A percentile compares a stretch with the other conserved stretches of the same genome.
These are phyloP conservation scores for Blastobotrys illinoisensis DNA, from an alignment of 1,139 yeast species.

Conservation along the genomic window DNA sequence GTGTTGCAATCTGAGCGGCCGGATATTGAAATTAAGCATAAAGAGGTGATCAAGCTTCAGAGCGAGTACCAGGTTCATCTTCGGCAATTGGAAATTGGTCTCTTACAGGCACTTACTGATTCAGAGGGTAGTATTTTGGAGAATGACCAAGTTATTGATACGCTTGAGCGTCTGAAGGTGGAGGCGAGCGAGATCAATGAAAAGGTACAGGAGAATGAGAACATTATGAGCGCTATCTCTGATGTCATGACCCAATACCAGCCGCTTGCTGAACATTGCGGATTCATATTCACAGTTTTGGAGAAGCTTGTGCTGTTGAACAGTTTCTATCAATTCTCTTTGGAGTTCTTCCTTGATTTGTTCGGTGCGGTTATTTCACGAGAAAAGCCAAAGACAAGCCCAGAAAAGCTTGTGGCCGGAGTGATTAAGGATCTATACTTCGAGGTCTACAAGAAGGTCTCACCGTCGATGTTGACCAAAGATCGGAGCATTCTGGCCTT, in stretches of 20 bases:
- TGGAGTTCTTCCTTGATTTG: slow-evolving; percentile 42
- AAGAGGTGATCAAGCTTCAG: slow-evolving; percentile 48
- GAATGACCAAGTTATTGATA: slow-evolving; percentile 52
- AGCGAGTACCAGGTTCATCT: slow-evolving; percentile 56
- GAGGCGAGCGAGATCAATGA: slow-evolving; percentile 53
- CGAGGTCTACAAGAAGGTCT: slow-evolving; percentile 43
- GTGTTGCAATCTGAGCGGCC: slow-evolving; percentile 57
- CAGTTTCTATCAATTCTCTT: slow-evolving; percentile 54
- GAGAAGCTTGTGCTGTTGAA: slow-evolving; percentile 41
- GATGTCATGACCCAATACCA: slow-evolving; percentile 43
- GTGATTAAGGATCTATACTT: slow-evolving; percentile 40
- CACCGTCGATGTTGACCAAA: slow-evolving; percentile 46
- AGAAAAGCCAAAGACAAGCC: neutral
- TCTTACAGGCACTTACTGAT: slow-evolving; percentile 54
- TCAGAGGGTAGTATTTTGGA: slow-evolving; percentile 64
- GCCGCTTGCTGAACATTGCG: slow-evolving; percentile 52
- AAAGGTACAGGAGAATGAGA: slow-evolving; percentile 51
- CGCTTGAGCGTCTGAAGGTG: slow-evolving; percentile 58
- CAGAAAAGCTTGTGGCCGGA: slow-evolving; percentile 19
- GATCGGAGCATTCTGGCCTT: slow-evolving; percentile 48
- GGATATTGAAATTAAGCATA: slow-evolving; percentile 56
- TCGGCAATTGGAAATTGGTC: slow-evolving; percentile 52
- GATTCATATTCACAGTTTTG: slow-evolving; percentile 45
- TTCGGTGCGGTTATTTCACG: slow-evolving; percentile 34
- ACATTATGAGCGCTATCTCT: slow-evolving; percentile 51